Evolutionary conservation across 805 yeast species (phyloP), one percentile per base, ranked within the genome.

Genomic region (Wickerhamomyces ciferrii): DNA sequence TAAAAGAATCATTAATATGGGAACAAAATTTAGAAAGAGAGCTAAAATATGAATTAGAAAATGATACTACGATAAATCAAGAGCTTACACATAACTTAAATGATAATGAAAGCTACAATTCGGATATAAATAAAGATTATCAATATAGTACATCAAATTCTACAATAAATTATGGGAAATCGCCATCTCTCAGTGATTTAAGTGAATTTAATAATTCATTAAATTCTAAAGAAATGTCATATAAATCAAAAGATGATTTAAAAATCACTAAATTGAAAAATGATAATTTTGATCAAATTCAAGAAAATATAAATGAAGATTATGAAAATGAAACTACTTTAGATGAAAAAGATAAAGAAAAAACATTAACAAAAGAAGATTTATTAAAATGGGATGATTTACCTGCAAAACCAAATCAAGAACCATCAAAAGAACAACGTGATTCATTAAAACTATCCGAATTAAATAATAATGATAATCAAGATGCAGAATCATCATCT

Each of bases 1-100:
- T 83, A 5, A 75, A 76, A 14, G 76, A 75, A 31, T 66, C 80
- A 25, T 61, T 82, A 4, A 59, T 63, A 2, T 65, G 73, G 63
- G 66, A 61, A 38, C 19, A 51, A 13, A 49, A 53, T 24, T 37
- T 55, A 15, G 49, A 40, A 10, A 24, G 48, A 9, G 51, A 55
- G 5, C 20, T 46, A 17, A 25, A 19, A 10, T 40, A 39, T 15
- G 42, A 44, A 32, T 5, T 34, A 9, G 15, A 10, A 29, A 10
- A 34, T 3, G 37, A 13, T 9, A 18, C 37, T 4, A 25, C 15
- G 6, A 17, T 17, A 5, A 13, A 38, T 32, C n/a, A n/a, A n/a
- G 39, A 23, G 6, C 23, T 20, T 32, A 17, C 23, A 4, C 14
- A 23, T n/a, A 38, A 25, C 35, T 13, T 13, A 18, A 36, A 42